A percentile compares a stretch with the other conserved stretches of the same genome.
These are phyloP conservation scores for Podospora pseudopauciseta DNA, from an alignment of 495 filamentous ascomycete species.

Conservation along the genomic window DNA sequence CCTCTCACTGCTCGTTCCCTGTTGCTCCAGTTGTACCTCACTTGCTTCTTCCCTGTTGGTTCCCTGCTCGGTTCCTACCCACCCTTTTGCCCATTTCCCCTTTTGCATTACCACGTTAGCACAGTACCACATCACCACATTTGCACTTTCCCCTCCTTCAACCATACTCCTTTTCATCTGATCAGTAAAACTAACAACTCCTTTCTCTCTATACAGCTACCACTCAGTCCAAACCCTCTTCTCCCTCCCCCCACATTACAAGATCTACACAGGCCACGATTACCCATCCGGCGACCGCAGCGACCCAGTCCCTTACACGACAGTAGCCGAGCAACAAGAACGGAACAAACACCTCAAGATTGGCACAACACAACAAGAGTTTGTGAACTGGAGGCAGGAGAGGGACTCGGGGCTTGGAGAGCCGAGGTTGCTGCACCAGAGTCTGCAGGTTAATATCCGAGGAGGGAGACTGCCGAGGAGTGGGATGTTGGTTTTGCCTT, in stretches of 20 bases:
- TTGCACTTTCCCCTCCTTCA: not conserved
- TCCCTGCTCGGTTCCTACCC: not conserved
- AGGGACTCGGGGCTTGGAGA: constrained; percentile 47
- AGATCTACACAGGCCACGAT: constrained; percentile 52
- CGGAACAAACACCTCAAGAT: constrained; percentile 53
- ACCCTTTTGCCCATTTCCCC: not conserved
- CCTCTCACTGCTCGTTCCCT: too few species aligned
- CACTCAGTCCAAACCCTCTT: constrained; percentile 46
- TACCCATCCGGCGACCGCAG: constrained; percentile 36
- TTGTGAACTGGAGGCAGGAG: constrained; percentile 44
- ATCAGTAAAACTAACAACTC: not conserved
- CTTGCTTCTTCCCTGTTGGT: not conserved
- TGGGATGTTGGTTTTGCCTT: not conserved
- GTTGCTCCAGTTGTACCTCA: too few species aligned
- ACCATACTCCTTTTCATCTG: not conserved
- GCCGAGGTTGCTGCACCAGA: constrained; percentile 53
- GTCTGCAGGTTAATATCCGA: constrained; percentile 58
- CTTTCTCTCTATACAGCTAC: constrained; percentile 11
- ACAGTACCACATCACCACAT: not conserved
- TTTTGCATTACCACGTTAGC: not conserved
- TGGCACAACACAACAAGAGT: constrained; percentile 43
- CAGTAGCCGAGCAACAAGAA: constrained; percentile 47
- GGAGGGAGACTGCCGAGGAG: constrained; percentile 46
- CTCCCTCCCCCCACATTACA: constrained; percentile 40
- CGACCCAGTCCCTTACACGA: constrained; percentile 43